phyloP scores from a whole-genome alignment of 2,329 filamentous ascomycete species.

The Paracamarosporium sp. region DNA sequence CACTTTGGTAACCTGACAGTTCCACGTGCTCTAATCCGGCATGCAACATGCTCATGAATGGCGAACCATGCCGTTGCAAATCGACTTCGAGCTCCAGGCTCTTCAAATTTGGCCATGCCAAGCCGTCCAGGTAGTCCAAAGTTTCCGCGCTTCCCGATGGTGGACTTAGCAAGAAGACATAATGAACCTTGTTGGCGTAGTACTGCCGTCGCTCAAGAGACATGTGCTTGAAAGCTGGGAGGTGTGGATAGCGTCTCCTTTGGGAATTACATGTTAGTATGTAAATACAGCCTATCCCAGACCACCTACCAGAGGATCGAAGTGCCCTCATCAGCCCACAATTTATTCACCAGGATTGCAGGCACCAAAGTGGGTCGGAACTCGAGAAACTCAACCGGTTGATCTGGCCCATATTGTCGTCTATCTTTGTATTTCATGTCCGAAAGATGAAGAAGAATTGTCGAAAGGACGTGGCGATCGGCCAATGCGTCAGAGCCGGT shows the following conservation, averaged over 20 bases:
- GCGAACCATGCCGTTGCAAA: constrained; percentile 25
- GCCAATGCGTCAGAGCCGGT: constrained; percentile 27
- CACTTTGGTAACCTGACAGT: constrained; percentile 31
- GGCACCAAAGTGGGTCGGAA: constrained; percentile 42
- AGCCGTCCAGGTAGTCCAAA: constrained; percentile 30
- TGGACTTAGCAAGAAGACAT: constrained; percentile 29
- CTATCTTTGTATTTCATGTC: constrained; percentile 40
- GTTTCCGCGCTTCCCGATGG: constrained; percentile 19
- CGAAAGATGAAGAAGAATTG: constrained; percentile 35
- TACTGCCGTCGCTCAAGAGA: constrained; percentile 27
- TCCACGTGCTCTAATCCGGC: constrained; percentile 32
- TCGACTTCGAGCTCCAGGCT: constrained; percentile 39
- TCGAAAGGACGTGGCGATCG: constrained; percentile 32
- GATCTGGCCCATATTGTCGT: constrained; percentile 37
- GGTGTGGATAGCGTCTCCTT: constrained; percentile 33
- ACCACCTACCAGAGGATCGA: constrained; percentile 33
- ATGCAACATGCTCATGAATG: constrained; percentile 31
- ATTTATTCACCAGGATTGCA: constrained; percentile 36
- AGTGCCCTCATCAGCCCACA: constrained; percentile 42
- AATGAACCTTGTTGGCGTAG: constrained; percentile 41
- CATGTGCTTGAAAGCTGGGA: constrained; percentile 34
- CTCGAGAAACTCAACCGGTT: constrained; percentile 41
- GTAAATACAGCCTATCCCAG: too few relatives aligned
- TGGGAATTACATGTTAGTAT: neutral
- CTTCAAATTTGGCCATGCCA: constrained; percentile 38